These are phyloP conservation scores for Raffaelea ambrosiae DNA, from an alignment of 2,329 filamentous ascomycete species.

Conservation along the genomic window DNA sequence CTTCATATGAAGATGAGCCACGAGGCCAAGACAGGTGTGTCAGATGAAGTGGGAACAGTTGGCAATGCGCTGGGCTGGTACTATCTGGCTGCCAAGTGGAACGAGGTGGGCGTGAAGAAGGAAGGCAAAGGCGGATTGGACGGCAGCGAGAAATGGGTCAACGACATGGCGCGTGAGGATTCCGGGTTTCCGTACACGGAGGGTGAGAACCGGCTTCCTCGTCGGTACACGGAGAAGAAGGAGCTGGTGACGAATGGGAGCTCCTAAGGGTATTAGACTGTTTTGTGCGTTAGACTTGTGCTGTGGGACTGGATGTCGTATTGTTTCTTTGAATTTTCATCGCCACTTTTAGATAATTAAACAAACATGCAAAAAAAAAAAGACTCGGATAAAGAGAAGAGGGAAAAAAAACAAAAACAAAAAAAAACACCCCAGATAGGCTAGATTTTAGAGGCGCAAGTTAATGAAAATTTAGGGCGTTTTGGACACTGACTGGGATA, in stretches of 20 bases:
- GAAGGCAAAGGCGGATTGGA: constrained; percentile 31
- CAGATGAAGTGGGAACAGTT: constrained; percentile 74
- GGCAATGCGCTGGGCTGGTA: constrained; percentile 71
- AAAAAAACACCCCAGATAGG: no score
- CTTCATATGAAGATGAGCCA: constrained; percentile 59
- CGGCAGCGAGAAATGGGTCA: constrained; percentile 60
- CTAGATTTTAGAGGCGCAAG: no score
- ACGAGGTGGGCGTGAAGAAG: constrained; percentile 41
- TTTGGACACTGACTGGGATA: no score
- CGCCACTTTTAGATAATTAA: background rate
- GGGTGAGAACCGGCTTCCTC: constrained; percentile 53
- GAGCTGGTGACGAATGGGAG: background rate
- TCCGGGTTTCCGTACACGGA: constrained; percentile 50
- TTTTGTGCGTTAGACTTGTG: no score
- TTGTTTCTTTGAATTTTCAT: no score
- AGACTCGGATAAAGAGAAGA: background rate
- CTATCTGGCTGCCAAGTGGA: constrained; percentile 63
- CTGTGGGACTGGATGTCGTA: no score
- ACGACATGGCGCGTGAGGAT: constrained; percentile 62
- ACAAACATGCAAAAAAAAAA: background rate
- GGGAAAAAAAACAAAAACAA: background rate
- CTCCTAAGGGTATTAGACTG: background rate
- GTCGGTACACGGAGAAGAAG: constrained; percentile 28
- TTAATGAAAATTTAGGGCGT: no score
- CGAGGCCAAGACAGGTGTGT: constrained; percentile 58